Percentiles rank a stretch among this genome's conserved stretches.
phyloP scores from a whole-genome alignment of 768 basidiomycete species.

The Suillus subalutaceus region DNA sequence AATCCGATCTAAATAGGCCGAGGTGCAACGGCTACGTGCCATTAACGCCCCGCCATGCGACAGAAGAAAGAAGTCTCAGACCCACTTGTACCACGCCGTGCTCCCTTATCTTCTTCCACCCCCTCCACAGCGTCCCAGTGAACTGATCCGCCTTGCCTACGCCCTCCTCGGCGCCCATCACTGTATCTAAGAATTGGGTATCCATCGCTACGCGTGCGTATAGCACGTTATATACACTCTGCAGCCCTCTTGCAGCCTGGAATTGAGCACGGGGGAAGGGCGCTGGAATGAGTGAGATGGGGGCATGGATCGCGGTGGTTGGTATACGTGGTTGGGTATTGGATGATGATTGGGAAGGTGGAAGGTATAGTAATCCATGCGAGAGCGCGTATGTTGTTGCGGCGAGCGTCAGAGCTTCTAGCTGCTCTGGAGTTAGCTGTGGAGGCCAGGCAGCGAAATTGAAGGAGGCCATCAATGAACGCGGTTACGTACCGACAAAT shows the following conservation, averaged over 20 bases:
- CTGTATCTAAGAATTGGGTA: conserved; percentile 73
- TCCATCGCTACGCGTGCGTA: conserved; percentile 87
- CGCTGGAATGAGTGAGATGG: conserved; percentile 84
- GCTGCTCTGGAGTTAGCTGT: conserved; percentile 55
- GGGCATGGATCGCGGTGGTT: conserved; percentile 86
- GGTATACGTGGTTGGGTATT: conserved; percentile 48
- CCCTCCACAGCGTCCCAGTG: conserved; percentile 81
- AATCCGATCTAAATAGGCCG: conserved; percentile 94
- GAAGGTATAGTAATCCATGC: conserved; percentile 84
- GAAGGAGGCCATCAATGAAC: conserved; percentile 35
- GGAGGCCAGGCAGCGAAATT: conserved; percentile 78
- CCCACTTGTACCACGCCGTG: conserved; percentile 62
- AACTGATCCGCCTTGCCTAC: conserved; percentile 87
- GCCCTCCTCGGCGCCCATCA: conserved; percentile 80
- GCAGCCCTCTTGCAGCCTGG: conserved; percentile 62
- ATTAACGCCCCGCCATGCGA: conserved; percentile 10
- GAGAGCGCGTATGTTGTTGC: conserved; percentile 86
- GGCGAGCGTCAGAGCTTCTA: conserved; percentile 58
- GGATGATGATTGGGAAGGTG: conserved; percentile 41
- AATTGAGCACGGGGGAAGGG: conserved; percentile 82
- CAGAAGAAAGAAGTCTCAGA: background rate
- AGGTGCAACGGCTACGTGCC: conserved; percentile 72
- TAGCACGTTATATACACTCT: conserved; percentile 79
- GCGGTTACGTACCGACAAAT: background rate
- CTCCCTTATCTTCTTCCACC: conserved; percentile 78